Base-by-base conservation (phyloP, 257 asterid genomes). In the Capsicum pubescens region DNA sequence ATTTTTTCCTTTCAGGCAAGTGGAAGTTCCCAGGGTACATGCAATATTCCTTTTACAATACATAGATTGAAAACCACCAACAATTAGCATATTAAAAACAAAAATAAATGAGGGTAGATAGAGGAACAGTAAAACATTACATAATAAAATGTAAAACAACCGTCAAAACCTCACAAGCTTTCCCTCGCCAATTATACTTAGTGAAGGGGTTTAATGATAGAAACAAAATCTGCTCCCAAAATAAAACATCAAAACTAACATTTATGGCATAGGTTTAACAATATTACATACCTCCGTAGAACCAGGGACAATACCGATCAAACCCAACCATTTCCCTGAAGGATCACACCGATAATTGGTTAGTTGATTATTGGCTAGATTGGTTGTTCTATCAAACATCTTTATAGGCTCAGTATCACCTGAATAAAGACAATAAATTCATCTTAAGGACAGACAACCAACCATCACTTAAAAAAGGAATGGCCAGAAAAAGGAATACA, bases 351-450 rank as follows among this genome's bases (percentile, higher is more conserved):
- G 91, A 87, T 97, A 97, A 89, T 95, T 95, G 87, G 94, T 97
- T 69, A 97, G 94, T 88, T 97, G 99, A 82, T 97, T 95, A 93
- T 91, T 97, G 70, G 98, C 89, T 83, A 95, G 89, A 88, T 95
- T 97, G 86, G 97, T 97, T 44, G 99, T 90, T 91, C 99, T 93
- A 84, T 97, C 99, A 86, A 97, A 97, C 93, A 97, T 89, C 93
- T 95, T 97, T 67, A 88, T 91, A 83, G 99, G 99, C 88, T 92
- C 99, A 26, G 97, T 89, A 54, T 96, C 99, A 72, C 99, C 99
- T 96, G 89, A 54, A 76, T 83, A 86, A 48, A 81, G 57, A 68
- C 85, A 68, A 11, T 58, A 74, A 39, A 69, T 44, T 36, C 85
- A 82, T 68, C 61, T 82, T 35, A 68, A 82, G 67, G 80, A 82